Evolutionary conservation across 2,329 filamentous ascomycete genomes (phyloP).

Genomic region (Beauveria sp.): DNA sequence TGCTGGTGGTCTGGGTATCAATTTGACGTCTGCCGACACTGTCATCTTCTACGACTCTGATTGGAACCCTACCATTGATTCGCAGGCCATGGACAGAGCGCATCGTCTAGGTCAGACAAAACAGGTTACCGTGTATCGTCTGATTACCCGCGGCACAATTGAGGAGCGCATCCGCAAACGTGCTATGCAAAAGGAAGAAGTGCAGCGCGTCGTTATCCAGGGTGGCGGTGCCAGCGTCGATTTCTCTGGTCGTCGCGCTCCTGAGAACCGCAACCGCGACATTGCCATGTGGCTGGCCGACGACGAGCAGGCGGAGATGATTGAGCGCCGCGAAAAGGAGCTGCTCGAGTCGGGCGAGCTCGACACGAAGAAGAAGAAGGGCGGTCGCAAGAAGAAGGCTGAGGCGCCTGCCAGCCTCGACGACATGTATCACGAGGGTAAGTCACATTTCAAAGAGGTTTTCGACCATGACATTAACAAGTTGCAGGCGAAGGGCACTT

Average conservation of each 20-base stretch:
- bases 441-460: slow-evolving; percentile 29
- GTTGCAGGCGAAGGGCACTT: slow-evolving; percentile 85
- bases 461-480: slow-evolving; percentile 18
- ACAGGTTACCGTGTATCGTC: slow-evolving; percentile 94
- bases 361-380: slow-evolving; percentile 58
- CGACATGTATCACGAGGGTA: slow-evolving; percentile 99
- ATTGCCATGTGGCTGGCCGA: slow-evolving; percentile 99
- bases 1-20: slow-evolving; percentile 96
- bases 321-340: slow-evolving; percentile 88
- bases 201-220: slow-evolving; percentile 92
- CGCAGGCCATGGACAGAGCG: slow-evolving; percentile 96
- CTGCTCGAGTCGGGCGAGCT: slow-evolving; percentile 64
- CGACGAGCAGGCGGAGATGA: slow-evolving; percentile 89
- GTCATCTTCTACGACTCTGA: slow-evolving; percentile 99
- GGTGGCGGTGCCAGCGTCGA: slow-evolving; percentile 88
- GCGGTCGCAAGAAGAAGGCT: slow-evolving; percentile 48
- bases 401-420: slow-evolving; percentile 63
- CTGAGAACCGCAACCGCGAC: slow-evolving; percentile 92
- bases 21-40: slow-evolving; percentile 90
- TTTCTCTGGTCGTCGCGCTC: slow-evolving; percentile 83
- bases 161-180: slow-evolving; percentile 97
- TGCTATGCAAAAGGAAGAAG: slow-evolving; percentile 95
- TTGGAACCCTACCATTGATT: slow-evolving; percentile 99
- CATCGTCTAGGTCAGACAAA: slow-evolving; percentile 94
- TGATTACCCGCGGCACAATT: slow-evolving; percentile 94